Base-by-base conservation (phyloP, 192 early-diverging fungal genomes). In the Coemansia sp. region DNA sequence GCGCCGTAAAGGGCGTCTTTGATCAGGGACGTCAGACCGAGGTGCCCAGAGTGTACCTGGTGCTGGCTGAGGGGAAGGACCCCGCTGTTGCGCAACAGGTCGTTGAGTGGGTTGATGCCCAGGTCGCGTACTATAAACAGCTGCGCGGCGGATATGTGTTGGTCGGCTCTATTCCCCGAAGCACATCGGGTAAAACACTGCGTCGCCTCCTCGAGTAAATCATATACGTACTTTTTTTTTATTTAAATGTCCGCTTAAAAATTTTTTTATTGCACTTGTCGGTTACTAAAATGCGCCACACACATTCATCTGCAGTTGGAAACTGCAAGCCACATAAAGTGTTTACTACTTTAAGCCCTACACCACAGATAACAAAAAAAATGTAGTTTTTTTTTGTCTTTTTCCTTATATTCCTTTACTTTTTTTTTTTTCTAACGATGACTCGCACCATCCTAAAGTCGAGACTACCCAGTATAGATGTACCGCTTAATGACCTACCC, bases 31-130 rank as follows among this genome's bases (percentile, higher is more conserved):
- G 87, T 39, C 73, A 73, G 7, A 90, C 88, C 1, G 94, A 95
- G 69, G 78, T 93, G 2, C 93, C 95, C 14, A 85, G 79, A 34
- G 94, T 91, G 2, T 94, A 85, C 70, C 79, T 93, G 39, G 93
- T 97, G 11, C 64, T 68, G 27, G 34, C 37, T 6, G 24, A 59
- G 80, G n/a, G 80, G 75, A 3, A 37, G 72, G 24, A 27, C 24
- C 24, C 24, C 24, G 59, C 59, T 4, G 14, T n/a, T 7, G 56
- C 56, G 19, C 56, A 59, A 35, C 56, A 27, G 37, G 36, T 69
- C 13, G 37, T 35, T 1, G 48, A 14, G 10, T 82, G 75, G 75
- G 64, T 77, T 24, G 41, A 37, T 6, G 37, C 17, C 17, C 50
- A 59, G 10, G 79, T 72, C 0, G 70, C 79, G 1, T 53, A 77